Base-by-base conservation (phyloP, 2,329 filamentous ascomycete species). In the Diplodia corticola region DNA sequence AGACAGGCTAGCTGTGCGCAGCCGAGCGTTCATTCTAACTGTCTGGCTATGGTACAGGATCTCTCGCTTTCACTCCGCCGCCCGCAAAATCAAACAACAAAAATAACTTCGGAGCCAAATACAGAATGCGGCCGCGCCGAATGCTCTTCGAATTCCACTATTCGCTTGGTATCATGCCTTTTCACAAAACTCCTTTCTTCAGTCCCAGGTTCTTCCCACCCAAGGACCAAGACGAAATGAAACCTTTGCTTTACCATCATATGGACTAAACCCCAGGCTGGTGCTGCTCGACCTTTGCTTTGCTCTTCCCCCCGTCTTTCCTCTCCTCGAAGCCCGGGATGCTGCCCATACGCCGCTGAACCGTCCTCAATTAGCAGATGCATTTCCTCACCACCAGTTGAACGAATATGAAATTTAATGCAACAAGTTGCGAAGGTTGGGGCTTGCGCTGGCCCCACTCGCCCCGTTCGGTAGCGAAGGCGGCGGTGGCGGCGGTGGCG, bases 341-440 rank as follows among this genome's bases (percentile, higher is more conserved):
- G n/a, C n/a, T n/a, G n/a, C n/a, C n/a, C n/a, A n/a, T n/a, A 4
- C 15, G 7, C 30, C 49, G 26, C n/a, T 22, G 26, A n/a, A 53
- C 22, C 26, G 7, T 10, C 26, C 49, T 17, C 26, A 26, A 28
- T 30, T n/a, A 60, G 37, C 17, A 30, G 10, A 9, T 6, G 37
- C 55, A 28, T 22, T 10, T 24, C 17, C 30, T 35, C 24, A 10
- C 24, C 22, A n/a, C 15, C 28, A 17, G 28, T 30, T 7, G 22
- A 60, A 57, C 33, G 9, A 46, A 9, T 9, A 17, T 4, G 6
- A 44, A 51, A 17, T 57, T 63, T 30, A 82, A 72, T 81, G 79
- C 68, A 83, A 71, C 67, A 83, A 69, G 70, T 83, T 83, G 64
- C 78, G 76, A 71, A 83, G 72, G 67, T 78, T 82, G 15, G 81